phyloP scores from a whole-genome alignment of 139 green algal genomes.

The Nannochloris sp. region DNA sequence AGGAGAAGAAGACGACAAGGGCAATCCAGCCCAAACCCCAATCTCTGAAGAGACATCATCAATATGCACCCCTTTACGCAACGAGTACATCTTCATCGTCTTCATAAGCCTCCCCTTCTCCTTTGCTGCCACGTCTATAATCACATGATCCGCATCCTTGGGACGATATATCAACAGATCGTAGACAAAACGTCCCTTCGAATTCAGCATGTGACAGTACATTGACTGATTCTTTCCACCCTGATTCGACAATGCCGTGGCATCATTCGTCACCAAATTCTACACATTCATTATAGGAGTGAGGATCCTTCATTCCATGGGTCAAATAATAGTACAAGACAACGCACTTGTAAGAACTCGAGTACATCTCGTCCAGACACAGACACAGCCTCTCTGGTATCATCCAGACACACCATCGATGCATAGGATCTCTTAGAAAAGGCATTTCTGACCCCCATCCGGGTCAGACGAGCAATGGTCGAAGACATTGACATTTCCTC shows the following conservation, averaged over 20 bases:
- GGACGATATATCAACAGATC: constrained; percentile 52
- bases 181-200: constrained; percentile 65
- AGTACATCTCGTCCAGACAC: too few species aligned
- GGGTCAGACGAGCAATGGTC: too few species aligned
- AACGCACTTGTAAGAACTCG: too few species aligned
- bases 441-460: too few species aligned
- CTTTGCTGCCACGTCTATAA: constrained; percentile 45
- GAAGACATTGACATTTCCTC: too few species aligned
- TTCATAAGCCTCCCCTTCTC: constrained; percentile 25
- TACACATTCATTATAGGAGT: constrained; percentile 12
- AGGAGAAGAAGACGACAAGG: too few species aligned
- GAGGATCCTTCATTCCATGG: too few species aligned
- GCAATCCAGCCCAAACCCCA: constrained; percentile 31
- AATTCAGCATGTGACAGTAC: constrained; percentile 60
- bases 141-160: constrained; percentile 21
- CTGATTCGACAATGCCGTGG: constrained; percentile 24
- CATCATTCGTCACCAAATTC: constrained; percentile 60
- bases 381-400: too few species aligned
- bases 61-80: constrained; percentile 60
- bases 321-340: too few species aligned
- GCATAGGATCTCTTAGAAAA: too few species aligned
- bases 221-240: constrained; percentile 15
- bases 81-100: constrained; percentile 54
- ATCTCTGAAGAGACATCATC: constrained; percentile 40
- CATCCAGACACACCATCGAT: too few species aligned